These are phyloP conservation scores for Aureobasidium sp. DNA, from an alignment of 2,329 filamentous ascomycete genomes.

Conservation along the genomic window DNA sequence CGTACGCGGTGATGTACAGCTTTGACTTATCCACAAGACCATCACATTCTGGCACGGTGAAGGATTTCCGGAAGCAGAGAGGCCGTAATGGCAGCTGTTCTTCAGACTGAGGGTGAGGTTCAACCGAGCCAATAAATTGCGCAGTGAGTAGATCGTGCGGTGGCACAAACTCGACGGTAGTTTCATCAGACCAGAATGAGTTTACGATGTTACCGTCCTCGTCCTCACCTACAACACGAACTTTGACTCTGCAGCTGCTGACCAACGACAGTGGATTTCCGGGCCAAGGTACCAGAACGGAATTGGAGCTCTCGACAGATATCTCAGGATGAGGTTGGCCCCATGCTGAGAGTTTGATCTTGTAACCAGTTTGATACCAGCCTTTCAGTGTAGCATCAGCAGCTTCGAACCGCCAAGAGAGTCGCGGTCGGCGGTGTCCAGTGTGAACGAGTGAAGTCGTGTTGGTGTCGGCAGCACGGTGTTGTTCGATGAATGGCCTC, in stretches of 20 bases:
- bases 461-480: neutral
- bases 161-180: neutral
- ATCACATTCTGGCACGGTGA: slow-evolving; percentile 18
- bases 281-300: slow-evolving; percentile 15
- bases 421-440: slow-evolving; percentile 5
- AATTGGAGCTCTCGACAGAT: neutral
- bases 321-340: neutral
- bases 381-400: neutral
- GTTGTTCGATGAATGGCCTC: slow-evolving; percentile 1
- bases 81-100: neutral
- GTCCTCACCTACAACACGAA: neutral
- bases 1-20: slow-evolving; percentile 41
- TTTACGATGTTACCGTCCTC: neutral
- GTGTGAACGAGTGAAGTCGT: neutral
- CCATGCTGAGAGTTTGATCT: slow-evolving; percentile 9
- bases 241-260: slow-evolving; percentile 6
- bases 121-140: slow-evolving; percentile 6
- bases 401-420: slow-evolving; percentile 11
- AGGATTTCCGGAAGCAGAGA: slow-evolving; percentile 29
- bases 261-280: neutral
- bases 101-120: neutral
- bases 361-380: slow-evolving; percentile 8
- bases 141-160: neutral
- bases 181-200: slow-evolving; percentile 9
- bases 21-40: slow-evolving; percentile 25